These are phyloP conservation scores for Diaporthe sp. DNA, from an alignment of 2,329 filamentous ascomycete genomes.

Conservation along the genomic window DNA sequence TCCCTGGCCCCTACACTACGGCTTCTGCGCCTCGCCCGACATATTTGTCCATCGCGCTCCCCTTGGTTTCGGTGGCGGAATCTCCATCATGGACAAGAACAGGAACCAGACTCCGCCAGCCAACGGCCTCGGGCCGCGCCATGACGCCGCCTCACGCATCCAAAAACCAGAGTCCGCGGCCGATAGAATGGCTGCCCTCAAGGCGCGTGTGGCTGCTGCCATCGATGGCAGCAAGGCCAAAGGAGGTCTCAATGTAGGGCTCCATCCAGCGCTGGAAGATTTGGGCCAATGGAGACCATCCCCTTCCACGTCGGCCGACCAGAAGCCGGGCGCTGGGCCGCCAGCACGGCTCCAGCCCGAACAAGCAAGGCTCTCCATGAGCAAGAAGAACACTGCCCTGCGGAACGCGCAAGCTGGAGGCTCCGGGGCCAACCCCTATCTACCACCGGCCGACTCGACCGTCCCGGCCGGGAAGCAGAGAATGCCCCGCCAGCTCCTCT, in stretches of 20 bases:
- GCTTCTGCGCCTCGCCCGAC: not conserved
- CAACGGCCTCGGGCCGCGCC: conserved; percentile 66
- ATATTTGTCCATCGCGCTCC: not conserved
- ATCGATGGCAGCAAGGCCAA: conserved; percentile 72
- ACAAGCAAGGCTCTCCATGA: conserved; percentile 41
- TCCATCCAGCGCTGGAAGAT: conserved; percentile 81
- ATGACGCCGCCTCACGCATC: conserved; percentile 67
- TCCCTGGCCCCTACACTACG: conserved; percentile 12
- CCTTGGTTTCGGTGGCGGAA: not conserved
- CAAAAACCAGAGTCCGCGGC: conserved; percentile 71
- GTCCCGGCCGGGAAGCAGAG: conserved; percentile 73
- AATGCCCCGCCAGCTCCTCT: conserved; percentile 82
- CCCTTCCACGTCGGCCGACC: conserved; percentile 55
- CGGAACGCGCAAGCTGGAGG: conserved; percentile 23
- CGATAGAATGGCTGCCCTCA: conserved; percentile 81
- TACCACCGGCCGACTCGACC: conserved; percentile 80
- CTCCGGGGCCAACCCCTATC: conserved; percentile 79
- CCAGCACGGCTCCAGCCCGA: conserved; percentile 52
- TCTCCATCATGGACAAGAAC: conserved; percentile 66
- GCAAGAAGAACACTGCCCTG: conserved; percentile 26
- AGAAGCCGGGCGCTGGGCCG: conserved; percentile 24
- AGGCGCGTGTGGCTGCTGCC: conserved; percentile 83
- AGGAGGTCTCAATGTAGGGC: conserved; percentile 80
- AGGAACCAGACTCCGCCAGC: conserved; percentile 59
- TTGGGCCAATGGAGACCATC: conserved; percentile 62